Evolutionary conservation across 2,329 filamentous ascomycete genomes (phyloP).

Genomic region (Colletotrichum gloeosporioides): DNA sequence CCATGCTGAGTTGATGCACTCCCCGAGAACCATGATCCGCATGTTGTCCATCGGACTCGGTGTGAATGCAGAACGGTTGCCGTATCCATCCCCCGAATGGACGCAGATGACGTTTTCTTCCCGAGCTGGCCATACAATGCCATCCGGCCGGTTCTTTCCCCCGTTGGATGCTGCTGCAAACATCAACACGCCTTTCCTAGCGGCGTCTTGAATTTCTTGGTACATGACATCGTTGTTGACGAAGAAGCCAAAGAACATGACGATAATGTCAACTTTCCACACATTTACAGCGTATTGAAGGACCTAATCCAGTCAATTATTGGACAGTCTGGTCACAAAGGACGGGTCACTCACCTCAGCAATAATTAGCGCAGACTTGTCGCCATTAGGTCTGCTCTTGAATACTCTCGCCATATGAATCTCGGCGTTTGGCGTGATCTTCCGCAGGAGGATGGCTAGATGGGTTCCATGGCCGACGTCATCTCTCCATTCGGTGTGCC

Average conservation of each 20-base stretch:
- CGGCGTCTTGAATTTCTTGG: background rate
- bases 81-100: background rate
- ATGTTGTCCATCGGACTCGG: background rate
- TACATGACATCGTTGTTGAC: accelerated
- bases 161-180: background rate
- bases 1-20: background rate
- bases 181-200: background rate
- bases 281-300: accelerated
- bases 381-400: background rate
- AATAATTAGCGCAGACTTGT: accelerated
- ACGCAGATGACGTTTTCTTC: background rate
- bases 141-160: background rate
- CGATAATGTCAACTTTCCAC: accelerated
- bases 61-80: background rate
- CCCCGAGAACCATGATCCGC: background rate
- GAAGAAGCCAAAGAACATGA: background rate
- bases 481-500: accelerated
- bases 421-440: accelerated
- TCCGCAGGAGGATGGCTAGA: background rate
- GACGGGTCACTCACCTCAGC: background rate
- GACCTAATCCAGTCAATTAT: accelerated
- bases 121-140: background rate
- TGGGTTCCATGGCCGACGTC: background rate
- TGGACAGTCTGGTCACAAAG: accelerated
- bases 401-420: background rate